Percentiles rank a stretch among this genome's conserved stretches.
Conservation (phyloP, 2,329 filamentous ascomycete genomes). For the Fonsecaea nubica region DNA sequence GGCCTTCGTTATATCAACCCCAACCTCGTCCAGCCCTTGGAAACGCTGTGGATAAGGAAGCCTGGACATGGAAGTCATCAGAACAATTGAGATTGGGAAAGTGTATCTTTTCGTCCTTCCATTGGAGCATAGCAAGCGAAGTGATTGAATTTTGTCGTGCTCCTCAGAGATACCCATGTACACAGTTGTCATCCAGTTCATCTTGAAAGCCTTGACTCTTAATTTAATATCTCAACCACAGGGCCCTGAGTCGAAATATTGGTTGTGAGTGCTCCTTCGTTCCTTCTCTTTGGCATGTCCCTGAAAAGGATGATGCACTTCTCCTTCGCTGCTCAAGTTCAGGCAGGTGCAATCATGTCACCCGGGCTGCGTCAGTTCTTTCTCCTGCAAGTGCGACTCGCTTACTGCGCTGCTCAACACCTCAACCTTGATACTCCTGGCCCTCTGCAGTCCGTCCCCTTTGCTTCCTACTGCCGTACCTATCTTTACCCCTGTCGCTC, state of each 20-base stretch:
- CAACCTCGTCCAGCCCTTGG: slow-evolving; percentile 52
- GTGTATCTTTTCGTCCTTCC: slow-evolving; percentile 8
- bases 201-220: slow-evolving; percentile 7
- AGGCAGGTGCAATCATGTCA: background rate
- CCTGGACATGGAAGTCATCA: slow-evolving; percentile 28
- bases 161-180: slow-evolving; percentile 30
- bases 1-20: slow-evolving; percentile 56
- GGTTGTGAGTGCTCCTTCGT: background rate
- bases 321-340: background rate
- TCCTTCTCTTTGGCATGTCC: background rate
- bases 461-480: slow-evolving; percentile 2
- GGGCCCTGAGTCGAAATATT: background rate
- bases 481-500: slow-evolving; percentile 9
- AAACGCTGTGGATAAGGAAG: slow-evolving; percentile 51
- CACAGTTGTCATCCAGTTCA: slow-evolving; percentile 10
- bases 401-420: background rate
- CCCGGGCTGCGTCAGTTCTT: background rate
- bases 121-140: slow-evolving; percentile 32
- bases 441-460: background rate
- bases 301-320: background rate
- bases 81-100: slow-evolving; percentile 4
- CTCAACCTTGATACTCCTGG: background rate
- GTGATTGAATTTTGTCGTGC: slow-evolving; percentile 13
- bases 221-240: background rate
- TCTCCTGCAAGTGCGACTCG: background rate